Evolutionary conservation across 129 eudicot genomes (phyloP).

Genomic region (Saposhnikovia divaricata): DNA sequence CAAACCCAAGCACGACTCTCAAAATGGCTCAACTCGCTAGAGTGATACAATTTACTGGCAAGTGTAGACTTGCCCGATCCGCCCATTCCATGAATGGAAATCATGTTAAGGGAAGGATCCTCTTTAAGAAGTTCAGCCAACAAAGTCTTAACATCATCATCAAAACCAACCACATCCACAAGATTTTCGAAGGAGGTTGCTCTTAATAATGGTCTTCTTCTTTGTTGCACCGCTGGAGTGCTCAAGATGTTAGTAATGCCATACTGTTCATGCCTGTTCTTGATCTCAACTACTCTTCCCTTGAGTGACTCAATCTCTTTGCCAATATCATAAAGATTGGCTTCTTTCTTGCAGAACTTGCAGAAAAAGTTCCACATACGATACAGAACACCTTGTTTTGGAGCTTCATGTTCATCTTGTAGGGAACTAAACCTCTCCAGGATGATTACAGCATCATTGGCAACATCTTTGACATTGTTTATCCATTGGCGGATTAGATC

Average conservation of each 20-base stretch:
- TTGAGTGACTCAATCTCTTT: constrained; percentile 1
- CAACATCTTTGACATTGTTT: constrained; percentile 4
- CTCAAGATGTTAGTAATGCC: background rate
- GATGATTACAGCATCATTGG: constrained; percentile 2
- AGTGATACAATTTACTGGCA: background rate
- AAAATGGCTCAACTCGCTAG: background rate
- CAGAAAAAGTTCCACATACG: background rate
- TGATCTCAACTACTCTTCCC: background rate
- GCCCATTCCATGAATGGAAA: background rate
- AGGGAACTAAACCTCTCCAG: background rate
- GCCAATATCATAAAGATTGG: background rate
- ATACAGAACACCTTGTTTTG: background rate
- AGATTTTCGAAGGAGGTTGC: background rate
- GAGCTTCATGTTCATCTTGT: background rate
- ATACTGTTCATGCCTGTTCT: background rate
- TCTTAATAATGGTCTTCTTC: background rate
- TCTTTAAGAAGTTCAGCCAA: background rate
- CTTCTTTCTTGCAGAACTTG: constrained; percentile 1
- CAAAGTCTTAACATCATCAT: background rate
- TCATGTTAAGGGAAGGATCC: background rate
- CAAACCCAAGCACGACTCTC: background rate
- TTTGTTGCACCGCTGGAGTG: background rate
- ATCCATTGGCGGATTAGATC: constrained; percentile 6
- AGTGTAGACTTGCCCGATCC: background rate
- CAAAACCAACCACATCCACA: background rate